A percentile compares a stretch with the other conserved stretches of the same genome.
These are phyloP conservation scores for Aegle marmelos DNA, from an alignment of 345 rosid genomes.

Conservation along the genomic window DNA sequence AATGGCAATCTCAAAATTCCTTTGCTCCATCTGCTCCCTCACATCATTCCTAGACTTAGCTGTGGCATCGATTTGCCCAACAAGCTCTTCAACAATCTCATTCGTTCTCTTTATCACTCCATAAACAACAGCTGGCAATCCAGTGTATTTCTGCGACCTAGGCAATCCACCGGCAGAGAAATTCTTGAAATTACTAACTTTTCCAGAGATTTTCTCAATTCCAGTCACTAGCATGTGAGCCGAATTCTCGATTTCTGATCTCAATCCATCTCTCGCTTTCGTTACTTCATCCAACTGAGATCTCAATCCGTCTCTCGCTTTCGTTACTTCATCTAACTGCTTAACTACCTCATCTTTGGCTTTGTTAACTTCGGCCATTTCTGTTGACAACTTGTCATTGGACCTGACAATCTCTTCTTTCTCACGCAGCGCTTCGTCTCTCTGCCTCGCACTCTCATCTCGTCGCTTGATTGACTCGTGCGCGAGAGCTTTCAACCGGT, in stretches of 20 bases:
- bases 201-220: constrained; percentile 90
- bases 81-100: constrained; percentile 91
- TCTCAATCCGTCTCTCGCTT: constrained; percentile 58
- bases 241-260: constrained; percentile 74
- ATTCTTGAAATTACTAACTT: constrained; percentile 72
- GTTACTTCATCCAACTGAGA: constrained; percentile 53
- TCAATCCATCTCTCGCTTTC: constrained; percentile 59
- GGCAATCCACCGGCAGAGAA: constrained; percentile 75
- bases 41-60: constrained; percentile 78
- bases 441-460: constrained; percentile 65
- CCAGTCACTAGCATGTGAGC: constrained; percentile 91
- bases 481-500: constrained; percentile 66
- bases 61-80: constrained; percentile 59
- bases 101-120: constrained; percentile 94
- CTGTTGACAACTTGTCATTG: constrained; percentile 44
- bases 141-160: constrained; percentile 72
- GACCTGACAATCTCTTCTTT: constrained; percentile 51
- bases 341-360: constrained; percentile 49
- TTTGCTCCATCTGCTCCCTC: constrained; percentile 88
- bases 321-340: constrained; percentile 54
- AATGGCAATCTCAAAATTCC: constrained; percentile 96
- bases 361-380: constrained; percentile 45
- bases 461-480: constrained; percentile 88
- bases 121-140: constrained; percentile 73
- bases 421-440: constrained; percentile 76